These are phyloP conservation scores for Amborella trichopoda DNA, from an alignment of 164 flowering plant genomes.

Conservation along the genomic window DNA sequence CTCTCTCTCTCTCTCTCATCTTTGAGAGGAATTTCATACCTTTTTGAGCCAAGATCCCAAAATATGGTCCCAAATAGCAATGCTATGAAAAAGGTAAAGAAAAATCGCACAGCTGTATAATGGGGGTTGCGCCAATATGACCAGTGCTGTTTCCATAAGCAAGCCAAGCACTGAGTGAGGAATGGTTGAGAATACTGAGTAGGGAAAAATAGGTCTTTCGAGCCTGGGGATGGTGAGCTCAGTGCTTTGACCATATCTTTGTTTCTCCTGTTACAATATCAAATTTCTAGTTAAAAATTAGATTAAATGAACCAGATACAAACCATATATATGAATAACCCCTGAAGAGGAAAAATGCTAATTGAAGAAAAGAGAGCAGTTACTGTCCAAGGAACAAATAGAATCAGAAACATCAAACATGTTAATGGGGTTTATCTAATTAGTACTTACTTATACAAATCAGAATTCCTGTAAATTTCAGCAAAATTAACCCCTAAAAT, in stretches of 20 bases:
- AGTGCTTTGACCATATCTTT: constrained; percentile 31
- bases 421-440: too few relatives aligned
- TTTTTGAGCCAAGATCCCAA: constrained; percentile 29
- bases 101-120: constrained; percentile 37
- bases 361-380: too few relatives aligned
- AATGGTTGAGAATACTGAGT: constrained; percentile 35
- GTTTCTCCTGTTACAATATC: constrained; percentile 36
- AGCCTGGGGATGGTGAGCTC: constrained; percentile 25
- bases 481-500: constrained; percentile 19
- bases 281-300: too few relatives aligned
- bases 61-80: constrained; percentile 39
- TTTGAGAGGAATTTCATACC: constrained; percentile 5
- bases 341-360: too few relatives aligned
- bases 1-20: neutral
- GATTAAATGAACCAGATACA: too few relatives aligned
- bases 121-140: constrained; percentile 49
- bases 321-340: too few relatives aligned
- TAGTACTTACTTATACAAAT: constrained; percentile 18
- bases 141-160: constrained; percentile 42
- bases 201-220: constrained; percentile 33
- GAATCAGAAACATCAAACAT: too few relatives aligned
- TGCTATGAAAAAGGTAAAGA: constrained; percentile 36
- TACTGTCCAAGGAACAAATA: too few relatives aligned
- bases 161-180: constrained; percentile 32
- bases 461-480: constrained; percentile 23